These are phyloP conservation scores for Phytophthora lateralis DNA, from an alignment of 352 stramenopile species.

Conservation along the genomic window DNA sequence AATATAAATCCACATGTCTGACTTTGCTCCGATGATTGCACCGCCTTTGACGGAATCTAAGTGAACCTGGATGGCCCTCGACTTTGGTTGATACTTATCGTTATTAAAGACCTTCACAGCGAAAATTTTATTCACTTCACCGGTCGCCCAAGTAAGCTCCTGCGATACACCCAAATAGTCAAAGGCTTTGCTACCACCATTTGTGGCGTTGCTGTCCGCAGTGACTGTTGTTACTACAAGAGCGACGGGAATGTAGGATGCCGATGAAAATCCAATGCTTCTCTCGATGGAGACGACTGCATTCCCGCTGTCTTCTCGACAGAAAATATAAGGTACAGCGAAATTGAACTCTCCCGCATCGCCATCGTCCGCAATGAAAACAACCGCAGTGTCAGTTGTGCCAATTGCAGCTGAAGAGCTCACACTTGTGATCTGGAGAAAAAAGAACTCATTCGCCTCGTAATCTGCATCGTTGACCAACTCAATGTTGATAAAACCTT, in stretches of 20 bases:
- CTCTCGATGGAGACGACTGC: constrained; percentile 61
- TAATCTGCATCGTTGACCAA: constrained; percentile 70
- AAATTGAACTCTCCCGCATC: constrained; percentile 75
- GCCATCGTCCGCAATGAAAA: constrained; percentile 67
- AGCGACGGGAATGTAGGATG: constrained; percentile 62
- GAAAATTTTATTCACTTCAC: constrained; percentile 59
- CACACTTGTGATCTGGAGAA: constrained; percentile 51
- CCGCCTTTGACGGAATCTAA: constrained; percentile 58
- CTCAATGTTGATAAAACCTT: constrained; percentile 48
- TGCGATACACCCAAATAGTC: constrained; percentile 62
- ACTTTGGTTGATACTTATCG: constrained; percentile 52
- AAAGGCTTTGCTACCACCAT: constrained; percentile 65
- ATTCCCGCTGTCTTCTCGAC: constrained; percentile 66
- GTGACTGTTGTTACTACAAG: constrained; percentile 55
- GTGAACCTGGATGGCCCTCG: constrained; percentile 56
- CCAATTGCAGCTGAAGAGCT: constrained; percentile 47
- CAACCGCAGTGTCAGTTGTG: constrained; percentile 23
- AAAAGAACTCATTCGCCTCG: constrained; percentile 73
- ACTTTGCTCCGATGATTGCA: constrained; percentile 49
- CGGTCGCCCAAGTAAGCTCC: constrained; percentile 58
- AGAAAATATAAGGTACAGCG: constrained; percentile 54
- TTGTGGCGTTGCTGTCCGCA: constrained; percentile 61
- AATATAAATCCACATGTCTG: constrained; percentile 71
- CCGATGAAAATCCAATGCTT: constrained; percentile 55
- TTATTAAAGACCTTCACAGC: constrained; percentile 79